Base-by-base conservation (phyloP, 805 yeast genomes). In the Candida arabinofermentans region DNA sequence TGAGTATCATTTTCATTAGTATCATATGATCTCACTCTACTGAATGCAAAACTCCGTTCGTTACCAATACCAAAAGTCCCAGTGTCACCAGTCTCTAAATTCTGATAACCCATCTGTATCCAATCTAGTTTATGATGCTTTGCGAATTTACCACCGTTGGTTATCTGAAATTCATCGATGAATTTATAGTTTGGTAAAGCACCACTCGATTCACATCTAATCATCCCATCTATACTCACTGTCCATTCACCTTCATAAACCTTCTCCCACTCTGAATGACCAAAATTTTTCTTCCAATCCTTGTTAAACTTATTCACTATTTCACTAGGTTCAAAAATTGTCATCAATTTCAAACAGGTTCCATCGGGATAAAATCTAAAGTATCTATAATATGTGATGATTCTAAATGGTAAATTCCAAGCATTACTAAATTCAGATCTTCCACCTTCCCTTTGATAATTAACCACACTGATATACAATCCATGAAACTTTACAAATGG, bases 301-400 rank as follows among this genome's bases (percentile, higher is more conserved):
- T 56, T 55, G 8, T 57, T 57, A 39, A 85, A 70, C 39, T 65
- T 66, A 3, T 83, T 83, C 2, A 90, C 81, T 1, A 89, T 81
- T 33, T 65, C 60, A 2, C 62, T 58, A 0, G 98, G 98, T 53
- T 86, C 91, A 41, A 78, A 70, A 3, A 83, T 74, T 0, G 95
- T 77, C 22, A 87, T 71, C 23, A 86, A 71, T 55, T 84, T 77
- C 33, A 86, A 64, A 45, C 87, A 83, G 1, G 74, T 66, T 0
- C 98, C 97, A 55, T 85, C 84, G 0, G 82, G 81, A 58, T 73
- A 85, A 55, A 91, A 89, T 47, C 97, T 70, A 27, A 83, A 63
- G 60, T 89, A 93, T 48, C 99, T 68, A 58, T 87, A 91, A 57
- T 91, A 91, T 0, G 96, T 86, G 31, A 91, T 85, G 58, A 88